Evolutionary conservation across 1,139 yeast species (phyloP).

Genomic region (Schwanniomyces etchellsii): DNA sequence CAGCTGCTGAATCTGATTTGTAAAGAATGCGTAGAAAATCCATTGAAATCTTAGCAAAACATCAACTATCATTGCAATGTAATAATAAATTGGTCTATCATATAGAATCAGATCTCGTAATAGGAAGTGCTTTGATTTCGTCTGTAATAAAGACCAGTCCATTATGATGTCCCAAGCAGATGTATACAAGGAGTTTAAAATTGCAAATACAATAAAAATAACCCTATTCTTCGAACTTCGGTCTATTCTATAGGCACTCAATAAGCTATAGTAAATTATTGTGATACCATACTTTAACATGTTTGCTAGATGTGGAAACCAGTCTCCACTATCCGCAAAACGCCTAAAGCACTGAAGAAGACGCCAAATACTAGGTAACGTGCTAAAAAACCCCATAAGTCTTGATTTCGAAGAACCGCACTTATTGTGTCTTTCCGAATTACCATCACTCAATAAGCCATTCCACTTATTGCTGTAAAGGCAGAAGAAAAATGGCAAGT

Average conservation of each 20-base stretch:
- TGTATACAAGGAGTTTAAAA: conserved; percentile 63
- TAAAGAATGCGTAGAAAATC: conserved; percentile 76
- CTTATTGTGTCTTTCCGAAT: conserved; percentile 24
- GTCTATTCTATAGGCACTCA: conserved; percentile 75
- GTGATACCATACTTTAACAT: conserved; percentile 70
- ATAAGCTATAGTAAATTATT: conserved; percentile 62
- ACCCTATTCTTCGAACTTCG: conserved; percentile 38
- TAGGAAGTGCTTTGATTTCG: conserved; percentile 49
- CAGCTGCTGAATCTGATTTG: conserved; percentile 76
- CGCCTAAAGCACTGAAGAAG: conserved; percentile 87
- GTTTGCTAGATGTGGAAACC: conserved; percentile 97
- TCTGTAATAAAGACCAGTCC: conserved; percentile 91
- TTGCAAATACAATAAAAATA: conserved; percentile 68
- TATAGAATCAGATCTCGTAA: conserved; percentile 71
- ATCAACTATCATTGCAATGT: conserved; percentile 67
- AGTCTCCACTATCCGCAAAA: conserved; percentile 86
- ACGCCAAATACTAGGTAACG: conserved; percentile 89
- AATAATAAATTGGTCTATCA: conserved; percentile 56
- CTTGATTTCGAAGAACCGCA: conserved; percentile 82
- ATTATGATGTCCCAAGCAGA: conserved; percentile 84
- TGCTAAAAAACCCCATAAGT: conserved; percentile 73
- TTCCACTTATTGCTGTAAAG: conserved; percentile 68
- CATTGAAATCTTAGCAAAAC: conserved; percentile 80
- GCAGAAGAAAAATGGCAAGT: conserved; percentile 80
- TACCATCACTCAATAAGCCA: conserved; percentile 34